Conservation (phyloP, 768 basidiomycete species). For the Hypsizygus marmoreus region DNA sequence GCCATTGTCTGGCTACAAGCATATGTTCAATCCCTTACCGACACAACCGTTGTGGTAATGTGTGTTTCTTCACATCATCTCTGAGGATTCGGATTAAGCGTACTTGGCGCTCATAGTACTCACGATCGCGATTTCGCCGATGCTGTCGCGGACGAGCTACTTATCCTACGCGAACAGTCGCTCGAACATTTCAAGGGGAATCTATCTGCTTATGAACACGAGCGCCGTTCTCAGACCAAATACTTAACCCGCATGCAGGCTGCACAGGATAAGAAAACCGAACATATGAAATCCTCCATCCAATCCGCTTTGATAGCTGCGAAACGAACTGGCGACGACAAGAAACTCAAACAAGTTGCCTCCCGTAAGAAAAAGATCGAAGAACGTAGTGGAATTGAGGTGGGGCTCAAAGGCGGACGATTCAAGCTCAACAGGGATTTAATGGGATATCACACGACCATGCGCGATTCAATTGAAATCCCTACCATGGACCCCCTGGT, state of each 20-base stretch:
- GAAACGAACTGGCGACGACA: constrained; percentile 63
- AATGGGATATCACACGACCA: constrained; percentile 39
- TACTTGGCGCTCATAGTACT: constrained; percentile 26
- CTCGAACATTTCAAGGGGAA: constrained; percentile 61
- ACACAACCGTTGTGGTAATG: constrained; percentile 59
- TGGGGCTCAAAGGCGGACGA: constrained; percentile 41
- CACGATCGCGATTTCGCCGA: constrained; percentile 69
- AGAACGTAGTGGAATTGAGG: constrained; percentile 38
- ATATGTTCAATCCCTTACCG: constrained; percentile 42
- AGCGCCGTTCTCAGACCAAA: constrained; percentile 46
- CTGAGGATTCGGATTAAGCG: neutral
- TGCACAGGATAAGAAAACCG: constrained; percentile 34
- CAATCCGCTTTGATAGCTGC: constrained; percentile 50
- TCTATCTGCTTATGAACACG: constrained; percentile 49
- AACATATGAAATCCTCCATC: constrained; percentile 56
- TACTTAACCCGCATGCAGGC: constrained; percentile 47
- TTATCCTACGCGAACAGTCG: constrained; percentile 55
- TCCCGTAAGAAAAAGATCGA: constrained; percentile 60
- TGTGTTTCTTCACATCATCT: constrained; percentile 7
- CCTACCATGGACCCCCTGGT: constrained; percentile 38
- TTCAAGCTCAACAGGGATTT: constrained; percentile 63
- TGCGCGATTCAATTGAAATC: constrained; percentile 40
- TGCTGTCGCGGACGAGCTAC: constrained; percentile 58
- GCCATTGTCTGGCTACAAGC: constrained; percentile 56
- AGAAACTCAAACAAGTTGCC: constrained; percentile 51